A percentile compares a stretch with the other conserved stretches of the same genome.
phyloP scores from a whole-genome alignment of 352 stramenopile species.

The Proteromonas lacertae region DNA sequence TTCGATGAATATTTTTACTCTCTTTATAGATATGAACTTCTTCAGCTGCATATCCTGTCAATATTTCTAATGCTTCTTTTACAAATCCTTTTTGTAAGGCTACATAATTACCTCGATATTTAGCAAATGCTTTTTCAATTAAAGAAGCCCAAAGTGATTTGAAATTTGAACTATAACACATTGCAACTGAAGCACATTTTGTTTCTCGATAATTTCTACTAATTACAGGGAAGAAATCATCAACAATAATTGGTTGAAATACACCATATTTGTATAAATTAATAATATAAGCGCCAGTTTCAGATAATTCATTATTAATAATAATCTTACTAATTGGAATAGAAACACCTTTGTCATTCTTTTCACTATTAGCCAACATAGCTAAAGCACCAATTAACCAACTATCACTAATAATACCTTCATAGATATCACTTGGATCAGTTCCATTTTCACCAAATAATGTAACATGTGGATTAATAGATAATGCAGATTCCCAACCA shows the following conservation, averaged over 20 bases:
- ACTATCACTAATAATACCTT: conserved; percentile 33
- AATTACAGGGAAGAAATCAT: conserved; percentile 50
- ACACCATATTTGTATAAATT: conserved; percentile 50
- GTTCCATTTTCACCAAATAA: conserved; percentile 53
- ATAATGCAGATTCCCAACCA: conserved; percentile 22
- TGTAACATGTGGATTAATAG: no score
- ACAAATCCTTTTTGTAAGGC: conserved; percentile 40
- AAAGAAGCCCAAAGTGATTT: conserved; percentile 59
- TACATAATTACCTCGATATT: conserved; percentile 48
- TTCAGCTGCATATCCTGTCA: conserved; percentile 41
- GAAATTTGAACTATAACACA: conserved; percentile 37
- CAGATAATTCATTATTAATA: no score
- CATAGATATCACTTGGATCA: conserved; percentile 41
- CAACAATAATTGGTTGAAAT: conserved; percentile 55
- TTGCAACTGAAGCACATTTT: conserved; percentile 27
- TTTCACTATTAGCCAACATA: conserved; percentile 44
- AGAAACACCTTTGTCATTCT: conserved; percentile 33
- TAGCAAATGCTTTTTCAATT: conserved; percentile 57
- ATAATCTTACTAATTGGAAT: conserved; percentile 11
- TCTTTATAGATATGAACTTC: conserved; percentile 40
- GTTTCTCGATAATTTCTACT: conserved; percentile 16
- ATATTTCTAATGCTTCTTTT: conserved; percentile 36
- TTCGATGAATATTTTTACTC: conserved; percentile 33
- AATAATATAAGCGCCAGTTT: conserved; percentile 49
- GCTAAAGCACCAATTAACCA: conserved; percentile 51